phyloP scores from a whole-genome alignment of 2,329 filamentous ascomycete genomes.

The Sporothrix brunneoviolacea region DNA sequence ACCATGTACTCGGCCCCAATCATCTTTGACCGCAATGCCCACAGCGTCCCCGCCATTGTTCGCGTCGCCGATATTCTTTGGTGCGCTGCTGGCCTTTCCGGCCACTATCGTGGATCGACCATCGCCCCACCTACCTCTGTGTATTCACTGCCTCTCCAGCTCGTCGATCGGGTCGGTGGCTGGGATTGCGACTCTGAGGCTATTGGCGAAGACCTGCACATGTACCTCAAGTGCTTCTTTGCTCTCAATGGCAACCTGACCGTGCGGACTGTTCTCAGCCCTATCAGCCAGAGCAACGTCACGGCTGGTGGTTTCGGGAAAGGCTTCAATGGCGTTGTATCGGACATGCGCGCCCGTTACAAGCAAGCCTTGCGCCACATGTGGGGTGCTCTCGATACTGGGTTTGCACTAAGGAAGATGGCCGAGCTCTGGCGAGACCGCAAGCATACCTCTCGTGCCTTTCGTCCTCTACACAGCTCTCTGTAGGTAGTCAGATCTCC shows the following conservation, averaged over 20 bases:
- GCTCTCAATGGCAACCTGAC: constrained; percentile 63
- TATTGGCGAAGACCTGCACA: constrained; percentile 70
- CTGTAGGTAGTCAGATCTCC: constrained; percentile 25
- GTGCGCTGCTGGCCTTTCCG: constrained; percentile 64
- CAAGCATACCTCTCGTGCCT: constrained; percentile 48
- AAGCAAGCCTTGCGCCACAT: constrained; percentile 68
- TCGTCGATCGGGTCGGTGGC: constrained; percentile 62
- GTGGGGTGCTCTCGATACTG: constrained; percentile 67
- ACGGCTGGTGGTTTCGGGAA: constrained; percentile 49
- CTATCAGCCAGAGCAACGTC: constrained; percentile 68
- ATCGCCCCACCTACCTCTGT: constrained; percentile 68
- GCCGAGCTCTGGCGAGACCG: constrained; percentile 52
- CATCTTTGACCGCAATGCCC: constrained; percentile 67
- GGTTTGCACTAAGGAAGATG: constrained; percentile 54
- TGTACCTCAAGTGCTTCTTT: constrained; percentile 75
- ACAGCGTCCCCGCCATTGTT: constrained; percentile 59
- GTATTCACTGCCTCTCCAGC: constrained; percentile 60
- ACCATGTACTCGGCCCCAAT: constrained; percentile 65
- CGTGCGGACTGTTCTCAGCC: constrained; percentile 56
- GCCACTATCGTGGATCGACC: constrained; percentile 55
- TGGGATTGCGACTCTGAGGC: constrained; percentile 67
- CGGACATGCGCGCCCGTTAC: constrained; percentile 59
- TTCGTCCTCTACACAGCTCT: constrained; percentile 49
- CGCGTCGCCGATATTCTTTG: constrained; percentile 67
- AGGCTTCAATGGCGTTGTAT: constrained; percentile 46